phyloP scores from a whole-genome alignment of 306 rosid genomes.

The Castanopsis chinensis region DNA sequence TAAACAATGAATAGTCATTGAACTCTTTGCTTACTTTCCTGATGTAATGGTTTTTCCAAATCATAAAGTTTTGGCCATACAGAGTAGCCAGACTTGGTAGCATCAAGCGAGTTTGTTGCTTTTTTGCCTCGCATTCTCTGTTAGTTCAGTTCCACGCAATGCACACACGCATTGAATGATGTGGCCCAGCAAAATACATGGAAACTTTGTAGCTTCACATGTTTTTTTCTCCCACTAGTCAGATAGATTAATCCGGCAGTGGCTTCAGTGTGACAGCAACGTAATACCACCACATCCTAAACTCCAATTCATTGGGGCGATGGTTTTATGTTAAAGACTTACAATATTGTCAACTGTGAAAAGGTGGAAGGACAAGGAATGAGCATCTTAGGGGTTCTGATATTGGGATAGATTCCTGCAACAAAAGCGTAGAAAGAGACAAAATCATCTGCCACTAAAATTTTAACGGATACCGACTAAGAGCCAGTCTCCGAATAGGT shows the following conservation, averaged over 20 bases:
- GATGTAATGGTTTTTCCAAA: no score
- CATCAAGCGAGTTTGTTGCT: not conserved
- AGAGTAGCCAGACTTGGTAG: not conserved
- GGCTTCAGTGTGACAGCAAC: not conserved
- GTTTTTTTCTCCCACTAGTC: not conserved
- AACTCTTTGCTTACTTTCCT: no score
- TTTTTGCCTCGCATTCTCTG: not conserved
- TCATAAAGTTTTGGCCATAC: not conserved
- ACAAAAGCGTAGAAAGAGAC: not conserved
- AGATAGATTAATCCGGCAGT: not conserved
- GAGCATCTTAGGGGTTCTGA: not conserved
- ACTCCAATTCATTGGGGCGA: not conserved
- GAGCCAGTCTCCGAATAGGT: not conserved
- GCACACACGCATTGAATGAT: not conserved
- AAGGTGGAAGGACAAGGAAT: not conserved
- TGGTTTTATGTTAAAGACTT: not conserved
- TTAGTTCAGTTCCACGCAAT: not conserved
- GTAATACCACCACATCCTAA: not conserved
- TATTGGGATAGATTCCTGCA: not conserved
- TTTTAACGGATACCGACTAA: not conserved
- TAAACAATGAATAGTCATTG: no score
- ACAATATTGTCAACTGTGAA: not conserved
- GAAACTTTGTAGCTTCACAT: not conserved
- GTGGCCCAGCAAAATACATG: not conserved
- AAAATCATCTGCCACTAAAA: not conserved